Conservation (phyloP, 2,329 filamentous ascomycete species). For the Sporothrix brasiliensis region DNA sequence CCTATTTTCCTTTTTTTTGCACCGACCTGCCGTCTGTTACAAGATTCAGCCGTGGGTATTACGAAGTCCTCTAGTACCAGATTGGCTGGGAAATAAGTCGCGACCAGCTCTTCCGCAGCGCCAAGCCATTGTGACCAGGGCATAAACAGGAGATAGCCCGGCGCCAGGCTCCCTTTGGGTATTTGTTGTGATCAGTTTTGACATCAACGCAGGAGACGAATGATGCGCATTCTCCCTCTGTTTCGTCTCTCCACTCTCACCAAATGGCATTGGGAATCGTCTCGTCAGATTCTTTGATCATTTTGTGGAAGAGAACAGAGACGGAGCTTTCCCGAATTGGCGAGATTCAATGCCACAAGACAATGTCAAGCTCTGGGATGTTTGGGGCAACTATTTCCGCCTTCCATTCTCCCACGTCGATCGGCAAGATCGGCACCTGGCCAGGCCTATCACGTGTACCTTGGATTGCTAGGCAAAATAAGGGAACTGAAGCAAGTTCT, state of each 20-base stretch:
- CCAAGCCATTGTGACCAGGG: constrained; percentile 6
- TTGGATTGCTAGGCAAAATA: constrained; percentile 5
- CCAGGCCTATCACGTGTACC: constrained; percentile 15
- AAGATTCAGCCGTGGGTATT: constrained; percentile 10
- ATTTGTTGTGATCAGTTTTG: background rate
- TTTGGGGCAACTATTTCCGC: background rate
- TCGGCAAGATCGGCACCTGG: constrained; percentile 28
- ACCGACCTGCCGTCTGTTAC: background rate
- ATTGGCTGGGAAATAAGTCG: constrained; percentile 8
- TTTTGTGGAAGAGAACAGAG: background rate
- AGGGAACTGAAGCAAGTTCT: background rate
- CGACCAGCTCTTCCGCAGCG: constrained; percentile 13
- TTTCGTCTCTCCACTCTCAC: background rate
- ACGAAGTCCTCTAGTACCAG: background rate
- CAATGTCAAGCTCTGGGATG: background rate
- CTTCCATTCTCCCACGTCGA: background rate
- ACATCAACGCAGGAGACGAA: background rate
- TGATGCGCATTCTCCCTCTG: background rate
- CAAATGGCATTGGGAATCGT: background rate
- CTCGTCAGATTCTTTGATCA: background rate
- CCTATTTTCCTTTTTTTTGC: constrained; percentile 22
- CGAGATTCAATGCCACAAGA: background rate
- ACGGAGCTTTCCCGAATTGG: background rate
- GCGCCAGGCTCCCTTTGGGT: background rate
- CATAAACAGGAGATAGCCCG: background rate